phyloP scores from a whole-genome alignment of 1,139 yeast species.

The Yamadazyma kanchanaburiensis region DNA sequence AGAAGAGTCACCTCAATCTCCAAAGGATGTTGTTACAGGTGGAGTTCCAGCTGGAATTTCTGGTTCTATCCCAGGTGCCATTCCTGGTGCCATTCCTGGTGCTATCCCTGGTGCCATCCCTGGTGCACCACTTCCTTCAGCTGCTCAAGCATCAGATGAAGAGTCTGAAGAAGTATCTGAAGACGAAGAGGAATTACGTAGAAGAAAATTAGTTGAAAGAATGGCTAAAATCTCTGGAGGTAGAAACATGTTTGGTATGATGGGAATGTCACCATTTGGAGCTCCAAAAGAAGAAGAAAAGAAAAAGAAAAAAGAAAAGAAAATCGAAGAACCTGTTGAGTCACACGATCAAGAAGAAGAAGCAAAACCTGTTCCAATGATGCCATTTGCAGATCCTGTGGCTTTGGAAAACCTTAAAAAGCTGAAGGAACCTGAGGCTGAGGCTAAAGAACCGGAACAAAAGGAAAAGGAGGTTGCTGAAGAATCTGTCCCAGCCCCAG shows the following conservation, averaged over 20 bases:
- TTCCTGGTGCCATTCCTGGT: too few relatives aligned
- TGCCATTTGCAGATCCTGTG: constrained; percentile 15
- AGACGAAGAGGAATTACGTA: constrained; percentile 76
- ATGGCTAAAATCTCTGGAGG: constrained; percentile 97
- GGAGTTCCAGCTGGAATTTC: not conserved
- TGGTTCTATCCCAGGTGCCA: too few relatives aligned
- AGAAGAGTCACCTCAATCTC: not conserved
- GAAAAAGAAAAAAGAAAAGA: constrained; percentile 10
- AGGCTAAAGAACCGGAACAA: constrained; percentile 1
- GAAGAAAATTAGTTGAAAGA: constrained; percentile 80
- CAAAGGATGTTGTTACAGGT: not conserved
- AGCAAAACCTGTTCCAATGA: constrained; percentile 44
- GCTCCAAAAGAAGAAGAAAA: constrained; percentile 14
- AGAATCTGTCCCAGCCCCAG: too few relatives aligned
- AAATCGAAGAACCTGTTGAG: constrained; percentile 11
- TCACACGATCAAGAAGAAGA: constrained; percentile 3
- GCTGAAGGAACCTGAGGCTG: not conserved
- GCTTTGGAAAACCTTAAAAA: constrained; percentile 10
- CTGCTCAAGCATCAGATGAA: constrained; percentile 8
- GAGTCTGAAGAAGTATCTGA: constrained; percentile 22
- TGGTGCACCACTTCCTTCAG: not conserved
- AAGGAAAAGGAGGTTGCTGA: too few relatives aligned
- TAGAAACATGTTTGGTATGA: constrained; percentile 83
- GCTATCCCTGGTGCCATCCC: not conserved
- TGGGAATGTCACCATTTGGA: constrained; percentile 54